phyloP scores from a whole-genome alignment of 305 asterid species.

The Fraxinus albicans region DNA sequence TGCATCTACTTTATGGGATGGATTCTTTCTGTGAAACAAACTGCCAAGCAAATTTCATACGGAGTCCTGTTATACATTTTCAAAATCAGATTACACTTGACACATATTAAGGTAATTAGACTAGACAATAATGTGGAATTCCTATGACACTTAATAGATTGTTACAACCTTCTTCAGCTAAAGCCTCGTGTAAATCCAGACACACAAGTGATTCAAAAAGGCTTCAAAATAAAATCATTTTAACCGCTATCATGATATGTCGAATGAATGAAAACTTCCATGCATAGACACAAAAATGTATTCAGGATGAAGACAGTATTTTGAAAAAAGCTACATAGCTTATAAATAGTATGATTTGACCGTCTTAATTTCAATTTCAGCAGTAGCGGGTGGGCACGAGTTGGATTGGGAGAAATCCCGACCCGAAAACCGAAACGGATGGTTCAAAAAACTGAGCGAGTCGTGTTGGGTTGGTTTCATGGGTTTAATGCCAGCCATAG shows the following conservation, averaged over 20 bases:
- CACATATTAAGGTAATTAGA: background rate
- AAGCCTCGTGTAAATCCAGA: background rate
- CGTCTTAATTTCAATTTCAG: background rate
- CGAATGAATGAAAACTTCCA: background rate
- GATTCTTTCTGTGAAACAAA: background rate
- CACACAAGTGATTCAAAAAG: background rate
- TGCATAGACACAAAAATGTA: background rate
- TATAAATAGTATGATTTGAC: background rate
- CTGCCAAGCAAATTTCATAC: background rate
- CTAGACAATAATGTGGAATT: background rate
- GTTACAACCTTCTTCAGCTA: background rate
- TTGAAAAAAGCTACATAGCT: background rate
- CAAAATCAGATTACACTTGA: background rate
- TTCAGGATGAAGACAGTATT: background rate
- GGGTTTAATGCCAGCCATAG: background rate
- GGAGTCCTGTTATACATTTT: background rate
- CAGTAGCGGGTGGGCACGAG: background rate
- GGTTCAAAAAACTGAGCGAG: background rate
- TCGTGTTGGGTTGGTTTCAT: background rate
- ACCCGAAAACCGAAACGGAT: background rate
- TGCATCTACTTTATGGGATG: background rate
- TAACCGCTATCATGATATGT: background rate
- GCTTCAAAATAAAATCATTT: background rate
- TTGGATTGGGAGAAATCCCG: too few species aligned
- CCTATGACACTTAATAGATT: background rate